A percentile compares a stretch with the other conserved stretches of the same genome.
phyloP scores from a whole-genome alignment of 2,329 filamentous ascomycete genomes.

The Trichoderma pleuroti region DNA sequence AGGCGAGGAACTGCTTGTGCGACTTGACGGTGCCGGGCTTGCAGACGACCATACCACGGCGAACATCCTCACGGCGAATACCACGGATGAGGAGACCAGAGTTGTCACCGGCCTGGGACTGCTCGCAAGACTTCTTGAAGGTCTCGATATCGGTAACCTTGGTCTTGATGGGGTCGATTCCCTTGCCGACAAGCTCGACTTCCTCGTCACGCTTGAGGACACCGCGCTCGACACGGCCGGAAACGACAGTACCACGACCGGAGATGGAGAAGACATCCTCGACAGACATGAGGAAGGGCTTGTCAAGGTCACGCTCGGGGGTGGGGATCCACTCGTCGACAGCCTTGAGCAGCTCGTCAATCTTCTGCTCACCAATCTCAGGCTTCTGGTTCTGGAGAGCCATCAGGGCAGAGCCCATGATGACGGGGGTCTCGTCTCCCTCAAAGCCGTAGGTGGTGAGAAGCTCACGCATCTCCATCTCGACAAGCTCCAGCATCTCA shows the following conservation, averaged over 20 bases:
- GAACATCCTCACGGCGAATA: slow-evolving; percentile 91
- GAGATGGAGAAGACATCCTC: slow-evolving; percentile 90
- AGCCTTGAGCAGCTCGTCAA: slow-evolving; percentile 84
- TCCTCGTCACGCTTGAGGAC: slow-evolving; percentile 89
- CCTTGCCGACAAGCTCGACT: slow-evolving; percentile 91
- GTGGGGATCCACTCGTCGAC: slow-evolving; percentile 97
- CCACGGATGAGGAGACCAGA: slow-evolving; percentile 94
- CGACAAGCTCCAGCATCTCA: slow-evolving; percentile 99
- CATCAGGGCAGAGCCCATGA: slow-evolving; percentile 95
- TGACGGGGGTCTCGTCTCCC: slow-evolving; percentile 94
- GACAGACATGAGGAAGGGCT: slow-evolving; percentile 98
- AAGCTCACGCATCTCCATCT: slow-evolving; percentile 99
- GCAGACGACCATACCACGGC: slow-evolving; percentile 89
- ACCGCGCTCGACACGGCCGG: slow-evolving; percentile 96
- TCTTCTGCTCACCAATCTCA: slow-evolving; percentile 83
- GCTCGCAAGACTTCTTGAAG: slow-evolving; percentile 99
- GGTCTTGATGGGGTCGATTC: slow-evolving; percentile 80
- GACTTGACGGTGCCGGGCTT: slow-evolving; percentile 81
- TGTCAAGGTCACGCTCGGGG: slow-evolving; percentile 87
- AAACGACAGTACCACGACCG: slow-evolving; percentile 94
- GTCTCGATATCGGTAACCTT: slow-evolving; percentile 99
- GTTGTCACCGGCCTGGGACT: slow-evolving; percentile 96
- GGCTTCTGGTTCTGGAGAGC: slow-evolving; percentile 81
- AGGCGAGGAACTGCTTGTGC: slow-evolving; percentile 87
- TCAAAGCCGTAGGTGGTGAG: slow-evolving; percentile 92